These are phyloP conservation scores for Phialocephala sp. DNA, from an alignment of 2,329 filamentous ascomycete genomes.

Conservation along the genomic window DNA sequence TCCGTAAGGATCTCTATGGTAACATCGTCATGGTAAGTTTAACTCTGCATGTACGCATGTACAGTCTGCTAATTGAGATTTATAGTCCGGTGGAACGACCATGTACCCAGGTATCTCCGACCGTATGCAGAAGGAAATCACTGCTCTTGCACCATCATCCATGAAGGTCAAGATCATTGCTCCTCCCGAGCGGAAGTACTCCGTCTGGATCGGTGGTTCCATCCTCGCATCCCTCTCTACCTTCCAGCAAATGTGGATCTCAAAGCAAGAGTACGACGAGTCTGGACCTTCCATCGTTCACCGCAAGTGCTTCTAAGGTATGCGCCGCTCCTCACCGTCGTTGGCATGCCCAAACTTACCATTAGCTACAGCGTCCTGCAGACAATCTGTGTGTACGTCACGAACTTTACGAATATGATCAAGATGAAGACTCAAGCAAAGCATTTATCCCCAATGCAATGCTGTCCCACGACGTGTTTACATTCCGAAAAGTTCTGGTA, in stretches of 20 bases:
- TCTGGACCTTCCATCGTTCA: slow-evolving; percentile 98
- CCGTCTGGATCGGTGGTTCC: slow-evolving; percentile 99
- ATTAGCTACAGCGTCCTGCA: slow-evolving; percentile 27
- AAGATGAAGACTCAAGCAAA: slow-evolving; percentile 41
- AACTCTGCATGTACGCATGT: slow-evolving; percentile 14
- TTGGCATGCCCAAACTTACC: slow-evolving; percentile 8
- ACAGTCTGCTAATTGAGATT: slow-evolving; percentile 27
- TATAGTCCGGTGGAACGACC: slow-evolving; percentile 98
- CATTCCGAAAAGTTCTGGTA: slow-evolving; percentile 45
- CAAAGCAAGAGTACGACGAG: slow-evolving; percentile 99
- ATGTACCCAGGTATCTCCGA: slow-evolving; percentile 99
- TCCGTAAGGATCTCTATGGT: slow-evolving; percentile 99
- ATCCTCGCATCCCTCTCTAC: slow-evolving; percentile 99
- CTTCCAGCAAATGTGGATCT: slow-evolving; percentile 99
- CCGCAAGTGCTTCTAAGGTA: slow-evolving; percentile 99
- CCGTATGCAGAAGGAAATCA: slow-evolving; percentile 99
- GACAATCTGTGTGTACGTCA: slow-evolving; percentile 41
- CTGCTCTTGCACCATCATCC: slow-evolving; percentile 96
- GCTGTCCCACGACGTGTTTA: slow-evolving; percentile 40
- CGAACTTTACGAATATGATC: slow-evolving; percentile 44
- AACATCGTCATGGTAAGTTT: slow-evolving; percentile 99
- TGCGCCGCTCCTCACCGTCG: slow-evolving; percentile 29
- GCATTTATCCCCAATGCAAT: slow-evolving; percentile 38
- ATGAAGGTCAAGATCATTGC: slow-evolving; percentile 99
- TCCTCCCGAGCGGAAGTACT: slow-evolving; percentile 99